phyloP scores from a whole-genome alignment of 78 protist genomes.

The Reticulomyxa filosa region DNA sequence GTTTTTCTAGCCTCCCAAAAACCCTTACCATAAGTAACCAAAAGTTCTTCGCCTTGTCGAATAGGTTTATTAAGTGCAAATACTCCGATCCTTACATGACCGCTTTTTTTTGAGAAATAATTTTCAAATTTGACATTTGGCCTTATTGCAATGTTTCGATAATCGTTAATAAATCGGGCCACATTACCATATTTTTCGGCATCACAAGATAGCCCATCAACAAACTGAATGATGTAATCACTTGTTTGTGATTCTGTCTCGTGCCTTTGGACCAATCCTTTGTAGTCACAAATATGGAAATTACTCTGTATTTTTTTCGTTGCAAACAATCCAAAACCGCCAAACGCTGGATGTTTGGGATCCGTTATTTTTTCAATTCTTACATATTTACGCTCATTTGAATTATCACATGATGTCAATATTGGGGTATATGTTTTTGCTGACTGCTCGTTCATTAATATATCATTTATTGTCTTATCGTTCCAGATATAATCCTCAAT shows the following conservation, averaged over 20 bases:
- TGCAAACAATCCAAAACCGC: background rate
- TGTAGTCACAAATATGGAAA: background rate
- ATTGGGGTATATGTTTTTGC: too few relatives aligned
- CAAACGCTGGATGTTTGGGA: background rate
- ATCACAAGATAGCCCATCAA: background rate
- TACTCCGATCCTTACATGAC: too few relatives aligned
- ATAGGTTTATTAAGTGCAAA: too few relatives aligned
- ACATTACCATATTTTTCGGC: background rate
- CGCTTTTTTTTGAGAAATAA: too few relatives aligned
- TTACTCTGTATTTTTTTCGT: background rate
- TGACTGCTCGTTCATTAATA: too few relatives aligned
- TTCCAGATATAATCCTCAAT: too few relatives aligned
- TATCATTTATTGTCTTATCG: too few relatives aligned
- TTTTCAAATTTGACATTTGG: background rate
- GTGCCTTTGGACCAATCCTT: background rate
- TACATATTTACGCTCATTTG: too few relatives aligned
- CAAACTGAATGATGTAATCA: background rate
- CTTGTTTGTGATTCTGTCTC: background rate
- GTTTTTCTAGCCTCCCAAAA: too few relatives aligned
- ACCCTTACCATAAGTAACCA: too few relatives aligned
- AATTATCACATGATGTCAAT: too few relatives aligned
- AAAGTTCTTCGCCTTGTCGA: too few relatives aligned
- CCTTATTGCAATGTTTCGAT: background rate
- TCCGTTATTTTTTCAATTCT: background rate
- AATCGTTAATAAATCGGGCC: constrained; percentile 2